Evolutionary conservation across 257 asterid genomes (phyloP), one percentile per base, ranked within the genome.

Genomic region (Coffea eugenioides): DNA sequence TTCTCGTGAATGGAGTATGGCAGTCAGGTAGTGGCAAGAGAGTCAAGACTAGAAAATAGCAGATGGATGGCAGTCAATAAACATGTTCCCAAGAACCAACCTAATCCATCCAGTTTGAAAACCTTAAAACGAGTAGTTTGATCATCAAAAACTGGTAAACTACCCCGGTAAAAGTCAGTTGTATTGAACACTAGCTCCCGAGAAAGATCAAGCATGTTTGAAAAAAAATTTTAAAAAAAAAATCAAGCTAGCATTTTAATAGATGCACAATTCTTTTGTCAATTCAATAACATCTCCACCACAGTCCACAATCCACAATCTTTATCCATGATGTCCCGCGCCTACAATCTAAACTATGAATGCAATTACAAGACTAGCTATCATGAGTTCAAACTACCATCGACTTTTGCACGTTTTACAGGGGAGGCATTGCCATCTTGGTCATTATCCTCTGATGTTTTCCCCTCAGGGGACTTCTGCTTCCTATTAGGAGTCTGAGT

Each of bases 381-480:
- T 81, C 77, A 82, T 66, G 76, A 66, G 45, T 77, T 57, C 67
- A 73, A 82, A 34, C 76, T 75, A 66, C 82, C 93, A 54, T 83
- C 80, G 27, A 82, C 73, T 88, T 85, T 92, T 78, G 90, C 87
- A 52, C 86, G 90, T 84, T 88, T 87, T 8, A 80, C 13, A 25
- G 87, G 81, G 6, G 85, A 87, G 7, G 67, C 62, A 31, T 54
- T 48, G 59, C 15, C 78, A n/a, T 56, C 83, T 25, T 77, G 62
- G 41, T 83, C 91, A 49, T 65, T 71, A 71, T 74, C 91, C 85
- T 81, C 83, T 8, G 66, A 49, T 27, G 81, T 57, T 85, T 73
- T 67, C 25, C 71, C 77, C 72, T 88, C 88, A 0, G 82, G 84
- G 5, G 87, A 69, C 56, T 69, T 77, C 41, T 85, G 82, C 75